phyloP scores from a whole-genome alignment of 345 rosid genomes.

The Limnanthes douglasii region DNA sequence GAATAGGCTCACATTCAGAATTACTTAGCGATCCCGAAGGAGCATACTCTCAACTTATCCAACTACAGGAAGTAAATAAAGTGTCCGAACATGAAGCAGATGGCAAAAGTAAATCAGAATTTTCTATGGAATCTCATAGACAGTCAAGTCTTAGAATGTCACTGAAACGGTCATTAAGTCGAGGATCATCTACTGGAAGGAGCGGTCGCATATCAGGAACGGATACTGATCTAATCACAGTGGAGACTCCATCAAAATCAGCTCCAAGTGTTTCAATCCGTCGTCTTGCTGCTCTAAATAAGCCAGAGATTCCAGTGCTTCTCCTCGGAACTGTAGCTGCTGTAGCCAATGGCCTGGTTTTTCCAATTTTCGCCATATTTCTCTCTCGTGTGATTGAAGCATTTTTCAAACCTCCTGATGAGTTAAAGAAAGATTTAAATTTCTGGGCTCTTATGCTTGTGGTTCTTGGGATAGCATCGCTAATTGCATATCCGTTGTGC shows the following conservation, averaged over 20 bases:
- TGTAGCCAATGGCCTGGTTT: constrained; percentile 28
- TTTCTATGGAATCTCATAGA: constrained; percentile 16
- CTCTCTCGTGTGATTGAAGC: constrained; percentile 36
- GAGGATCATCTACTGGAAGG: constrained; percentile 44
- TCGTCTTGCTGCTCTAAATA: constrained; percentile 59
- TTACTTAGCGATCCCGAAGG: constrained; percentile 59
- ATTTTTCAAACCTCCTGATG: constrained; percentile 39
- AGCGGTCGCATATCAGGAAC: constrained; percentile 39
- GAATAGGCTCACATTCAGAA: constrained; percentile 66
- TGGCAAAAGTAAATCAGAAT: constrained; percentile 18
- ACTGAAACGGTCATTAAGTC: constrained; percentile 28
- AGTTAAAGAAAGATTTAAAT: constrained; percentile 43
- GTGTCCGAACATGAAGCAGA: constrained; percentile 22
- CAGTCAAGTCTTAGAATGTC: constrained; percentile 28
- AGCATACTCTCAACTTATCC: constrained; percentile 74
- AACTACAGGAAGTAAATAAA: constrained; percentile 49
- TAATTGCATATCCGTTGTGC: constrained; percentile 27
- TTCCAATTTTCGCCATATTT: constrained; percentile 45
- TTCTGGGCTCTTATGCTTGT: constrained; percentile 56
- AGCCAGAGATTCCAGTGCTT: constrained; percentile 65
- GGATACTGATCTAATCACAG: constrained; percentile 22
- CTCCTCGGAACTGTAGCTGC: constrained; percentile 42
- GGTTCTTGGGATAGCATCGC: constrained; percentile 42
- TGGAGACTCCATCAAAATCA: constrained; percentile 7
- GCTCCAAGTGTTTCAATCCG: constrained; percentile 27